Evolutionary conservation across 1,284 basidiomycete genomes (phyloP).

Genomic region (Termitomyces sp.): DNA sequence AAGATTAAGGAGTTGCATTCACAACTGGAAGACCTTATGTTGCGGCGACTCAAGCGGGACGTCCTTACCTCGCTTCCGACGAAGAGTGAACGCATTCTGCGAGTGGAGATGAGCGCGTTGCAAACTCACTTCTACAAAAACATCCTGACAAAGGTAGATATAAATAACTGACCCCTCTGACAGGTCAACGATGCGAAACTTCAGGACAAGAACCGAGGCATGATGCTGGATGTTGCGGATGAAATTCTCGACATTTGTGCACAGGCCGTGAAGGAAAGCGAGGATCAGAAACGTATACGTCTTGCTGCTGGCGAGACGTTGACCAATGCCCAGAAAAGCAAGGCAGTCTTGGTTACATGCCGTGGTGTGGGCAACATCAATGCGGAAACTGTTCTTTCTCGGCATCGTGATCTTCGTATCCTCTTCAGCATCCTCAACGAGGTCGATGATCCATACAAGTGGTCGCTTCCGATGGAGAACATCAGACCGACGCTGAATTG

Average conservation of each 20-base stretch:
- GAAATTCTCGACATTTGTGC: conserved; percentile 88
- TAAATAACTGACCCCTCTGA: conserved; percentile 11
- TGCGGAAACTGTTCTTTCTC: conserved; percentile 92
- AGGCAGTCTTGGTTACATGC: conserved; percentile 91
- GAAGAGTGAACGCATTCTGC: conserved; percentile 96
- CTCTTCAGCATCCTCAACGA: conserved; percentile 79
- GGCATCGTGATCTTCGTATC: conserved; percentile 87
- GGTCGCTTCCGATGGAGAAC: conserved; percentile 87
- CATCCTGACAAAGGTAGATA: conserved; percentile 84
- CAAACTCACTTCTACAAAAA: conserved; percentile 99
- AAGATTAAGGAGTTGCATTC: conserved; percentile 95
- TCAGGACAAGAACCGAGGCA: conserved; percentile 89
- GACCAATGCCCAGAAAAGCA: conserved; percentile 86
- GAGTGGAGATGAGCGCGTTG: conserved; percentile 96
- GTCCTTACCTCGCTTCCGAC: conserved; percentile 97
- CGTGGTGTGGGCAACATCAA: conserved; percentile 92
- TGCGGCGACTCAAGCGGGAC: conserved; percentile 92
- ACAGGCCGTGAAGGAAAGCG: conserved; percentile 81
- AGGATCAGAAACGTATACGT: conserved; percentile 72
- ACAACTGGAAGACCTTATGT: conserved; percentile 93
- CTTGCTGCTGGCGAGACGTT: conserved; percentile 81
- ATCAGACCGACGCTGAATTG: conserved; percentile 93
- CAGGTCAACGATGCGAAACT: conserved; percentile 91
- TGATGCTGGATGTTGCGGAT: conserved; percentile 89
- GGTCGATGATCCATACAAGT: conserved; percentile 72